Evolutionary conservation across 805 yeast genomes (phyloP).

Genomic region (Naumovozyma baii): DNA sequence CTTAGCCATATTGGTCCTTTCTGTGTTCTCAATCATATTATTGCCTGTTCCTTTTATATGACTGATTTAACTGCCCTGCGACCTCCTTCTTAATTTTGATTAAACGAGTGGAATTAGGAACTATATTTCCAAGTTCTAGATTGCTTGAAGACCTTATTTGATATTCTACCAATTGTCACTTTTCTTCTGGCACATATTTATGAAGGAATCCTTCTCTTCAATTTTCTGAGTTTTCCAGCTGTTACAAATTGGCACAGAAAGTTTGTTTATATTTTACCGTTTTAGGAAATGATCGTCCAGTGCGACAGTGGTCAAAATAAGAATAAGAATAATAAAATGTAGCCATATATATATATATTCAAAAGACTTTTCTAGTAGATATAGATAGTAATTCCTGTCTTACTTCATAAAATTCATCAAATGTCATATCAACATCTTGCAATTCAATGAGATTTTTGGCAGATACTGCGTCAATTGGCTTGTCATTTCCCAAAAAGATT

Average conservation of each 20-base stretch:
- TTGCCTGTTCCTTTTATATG: no score
- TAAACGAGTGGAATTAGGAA: no score
- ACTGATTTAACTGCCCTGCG: no score
- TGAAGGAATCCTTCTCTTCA: no score
- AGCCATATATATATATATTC: not conserved
- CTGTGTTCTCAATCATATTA: constrained; percentile 7
- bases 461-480: not conserved
- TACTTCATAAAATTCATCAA: constrained; percentile 8
- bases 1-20: constrained; percentile 8
- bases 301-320: not conserved
- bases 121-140: no score
- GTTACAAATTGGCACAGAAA: not conserved
- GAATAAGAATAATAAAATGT: no score
- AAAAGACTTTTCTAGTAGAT: constrained; percentile 15
- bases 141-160: no score
- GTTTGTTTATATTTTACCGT: constrained; percentile 15
- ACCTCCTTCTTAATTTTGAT: no score
- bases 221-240: not conserved
- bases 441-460: not conserved
- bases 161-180: no score
- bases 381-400: constrained; percentile 14
- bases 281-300: constrained; percentile 5
- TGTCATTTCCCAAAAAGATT: not conserved
- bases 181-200: no score
- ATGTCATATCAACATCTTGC: not conserved